Evolutionary conservation across 129 eudicot genomes (phyloP).

Genomic region (Flaveria sonorensis): DNA sequence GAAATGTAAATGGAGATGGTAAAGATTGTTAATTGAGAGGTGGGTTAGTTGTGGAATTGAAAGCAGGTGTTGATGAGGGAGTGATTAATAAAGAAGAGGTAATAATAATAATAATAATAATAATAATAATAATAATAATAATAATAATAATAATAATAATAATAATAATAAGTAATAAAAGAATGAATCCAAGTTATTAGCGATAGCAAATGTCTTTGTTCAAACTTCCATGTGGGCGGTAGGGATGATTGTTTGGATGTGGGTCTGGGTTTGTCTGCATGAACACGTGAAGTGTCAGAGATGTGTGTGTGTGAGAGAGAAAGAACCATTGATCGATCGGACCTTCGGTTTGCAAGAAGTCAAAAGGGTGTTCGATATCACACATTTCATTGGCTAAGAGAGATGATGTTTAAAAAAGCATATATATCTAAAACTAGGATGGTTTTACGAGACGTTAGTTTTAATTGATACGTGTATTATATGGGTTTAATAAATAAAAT

Average conservation of each 20-base stretch:
- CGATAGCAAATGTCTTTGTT: constrained; percentile 35
- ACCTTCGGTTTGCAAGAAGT: constrained; percentile 24
- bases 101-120: no score
- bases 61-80: constrained; percentile 20
- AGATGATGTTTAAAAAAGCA: background rate
- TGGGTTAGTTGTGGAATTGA: constrained; percentile 39
- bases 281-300: constrained; percentile 64
- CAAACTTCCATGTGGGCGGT: constrained; percentile 63
- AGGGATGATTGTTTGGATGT: constrained; percentile 60
- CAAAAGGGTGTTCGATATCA: constrained; percentile 29
- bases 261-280: constrained; percentile 64
- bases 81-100: background rate
- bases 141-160: no score
- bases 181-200: background rate
- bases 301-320: background rate
- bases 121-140: background rate
- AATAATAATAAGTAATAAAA: background rate
- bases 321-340: constrained; percentile 16
- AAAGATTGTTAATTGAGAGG: background rate
- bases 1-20: constrained; percentile 18
- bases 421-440: no score
- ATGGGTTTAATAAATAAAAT: no score
- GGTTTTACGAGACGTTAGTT: no score
- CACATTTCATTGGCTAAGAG: constrained; percentile 22
- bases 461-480: no score